Evolutionary conservation across 345 rosid genomes (phyloP).

Genomic region (Eucalyptus rudis): DNA sequence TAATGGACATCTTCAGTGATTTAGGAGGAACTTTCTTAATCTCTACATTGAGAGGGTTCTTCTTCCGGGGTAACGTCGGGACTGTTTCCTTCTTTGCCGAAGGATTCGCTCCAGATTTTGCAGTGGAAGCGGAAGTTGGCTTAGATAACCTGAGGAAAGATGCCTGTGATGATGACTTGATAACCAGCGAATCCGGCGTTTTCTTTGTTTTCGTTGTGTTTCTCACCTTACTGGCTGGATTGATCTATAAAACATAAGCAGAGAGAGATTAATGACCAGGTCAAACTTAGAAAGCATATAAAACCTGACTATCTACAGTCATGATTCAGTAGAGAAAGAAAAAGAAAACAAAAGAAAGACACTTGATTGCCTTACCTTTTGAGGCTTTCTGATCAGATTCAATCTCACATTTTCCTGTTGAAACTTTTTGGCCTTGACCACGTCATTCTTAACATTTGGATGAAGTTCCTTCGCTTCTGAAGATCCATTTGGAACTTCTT

Average conservation of each 20-base stretch:
- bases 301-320: background rate
- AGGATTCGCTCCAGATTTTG: slow-evolving; percentile 19
- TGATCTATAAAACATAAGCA: slow-evolving; percentile 16
- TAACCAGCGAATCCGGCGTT: slow-evolving; percentile 3
- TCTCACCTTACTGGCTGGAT: slow-evolving; percentile 14
- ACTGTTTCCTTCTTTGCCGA: slow-evolving; percentile 3
- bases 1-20: slow-evolving; percentile 67
- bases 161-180: background rate
- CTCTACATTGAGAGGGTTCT: slow-evolving; percentile 9
- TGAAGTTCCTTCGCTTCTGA: slow-evolving; percentile 7
- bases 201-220: slow-evolving; percentile 10
- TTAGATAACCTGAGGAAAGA: slow-evolving; percentile 11
- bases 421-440: background rate
- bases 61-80: background rate
- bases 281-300: background rate
- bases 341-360: background rate
- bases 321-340: background rate
- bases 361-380: slow-evolving; percentile 32
- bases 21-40: slow-evolving; percentile 54
- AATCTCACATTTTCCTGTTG: slow-evolving; percentile 11
- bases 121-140: slow-evolving; percentile 19
- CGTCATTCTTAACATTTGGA: slow-evolving; percentile 13
- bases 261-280: background rate
- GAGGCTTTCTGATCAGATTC: slow-evolving; percentile 22
- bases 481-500: slow-evolving; percentile 1